A percentile compares a stretch with the other conserved stretches of the same genome.
Conservation (phyloP, 768 basidiomycete genomes). For the Lactifluus volemus region DNA sequence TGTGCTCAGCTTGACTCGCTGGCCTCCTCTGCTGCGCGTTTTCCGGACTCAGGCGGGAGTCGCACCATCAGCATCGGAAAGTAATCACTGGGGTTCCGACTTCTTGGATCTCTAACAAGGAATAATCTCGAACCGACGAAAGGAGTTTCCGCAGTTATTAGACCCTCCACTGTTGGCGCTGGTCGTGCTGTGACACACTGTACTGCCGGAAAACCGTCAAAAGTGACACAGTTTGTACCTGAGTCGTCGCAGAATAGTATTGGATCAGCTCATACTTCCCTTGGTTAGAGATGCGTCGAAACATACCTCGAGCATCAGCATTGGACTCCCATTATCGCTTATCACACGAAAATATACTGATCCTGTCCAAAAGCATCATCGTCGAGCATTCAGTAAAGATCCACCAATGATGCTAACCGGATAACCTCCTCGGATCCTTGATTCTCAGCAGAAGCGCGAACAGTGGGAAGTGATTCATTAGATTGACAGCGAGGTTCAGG, state of each 20-base stretch:
- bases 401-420: conserved; percentile 41
- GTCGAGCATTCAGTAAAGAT: background rate
- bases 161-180: too few species aligned
- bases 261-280: too few species aligned
- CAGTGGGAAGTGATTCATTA: conserved; percentile 89
- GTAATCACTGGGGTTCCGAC: too few species aligned
- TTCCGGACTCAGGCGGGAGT: too few species aligned
- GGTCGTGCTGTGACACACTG: background rate
- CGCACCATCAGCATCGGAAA: too few species aligned
- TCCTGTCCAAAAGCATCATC: background rate
- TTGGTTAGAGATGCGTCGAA: background rate
- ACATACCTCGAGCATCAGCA: conserved; percentile 13
- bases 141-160: too few species aligned
- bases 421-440: conserved; percentile 78
- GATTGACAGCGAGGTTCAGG: conserved; percentile 57
- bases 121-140: too few species aligned
- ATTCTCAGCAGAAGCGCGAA: conserved; percentile 77
- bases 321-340: background rate
- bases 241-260: too few species aligned
- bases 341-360: conserved; percentile 8
- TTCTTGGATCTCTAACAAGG: too few species aligned
- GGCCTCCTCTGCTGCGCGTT: too few species aligned
- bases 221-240: conserved; percentile 11
- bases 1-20: too few species aligned
- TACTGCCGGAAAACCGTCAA: conserved; percentile 6